Evolutionary conservation across 495 filamentous ascomycete species (phyloP), one percentile per base, ranked within the genome.

Genomic region (Hamigera avellanea): DNA sequence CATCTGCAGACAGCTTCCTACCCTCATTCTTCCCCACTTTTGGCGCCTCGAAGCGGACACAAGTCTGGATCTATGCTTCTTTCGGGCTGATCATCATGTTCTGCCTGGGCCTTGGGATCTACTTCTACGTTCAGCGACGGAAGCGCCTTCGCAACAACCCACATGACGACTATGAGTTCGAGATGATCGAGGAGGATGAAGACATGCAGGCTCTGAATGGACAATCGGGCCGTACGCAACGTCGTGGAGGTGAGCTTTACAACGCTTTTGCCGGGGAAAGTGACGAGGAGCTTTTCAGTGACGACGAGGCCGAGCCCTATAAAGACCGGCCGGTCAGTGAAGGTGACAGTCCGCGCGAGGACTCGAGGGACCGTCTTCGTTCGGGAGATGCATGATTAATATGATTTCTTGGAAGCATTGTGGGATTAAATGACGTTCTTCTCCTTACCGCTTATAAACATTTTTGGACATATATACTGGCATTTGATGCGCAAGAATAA

Each of bases 11-110:
- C 32, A 76, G 72, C 52, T 82, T 93, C 56, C 67, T 95, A 27
- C 85, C 86, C 2, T 86, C 82, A 8, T 93, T 87, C 67, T 80
- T 98, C 44, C 89, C 91, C 6, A 93, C 86, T n/a, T 93, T 98
- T 46, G 91, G 91, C 37, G 80, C 88, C 25, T 87, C 82, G 9
- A 85, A 86, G 48, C 75, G 77, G 40, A 95, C 89, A 6, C 86
- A 93, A 52, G 73, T 81, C 28, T 98, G 91, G 91, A 95, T 98
- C 37, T 96, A 96, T 50, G 86, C 84, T 31, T 70, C 87, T 14
- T 52, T 91, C 15, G 77, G 67, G 13, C 74, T 94, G 25, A 96
- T 98, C 46, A 66, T 88, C 23, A 57, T 83, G 12, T 98, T 98
- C 66, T 84, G 86, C 60, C 62, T 64, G 32, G 83, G 76, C 3